Conservation (phyloP, 83 land plant genomes). For the Picea abies region DNA sequence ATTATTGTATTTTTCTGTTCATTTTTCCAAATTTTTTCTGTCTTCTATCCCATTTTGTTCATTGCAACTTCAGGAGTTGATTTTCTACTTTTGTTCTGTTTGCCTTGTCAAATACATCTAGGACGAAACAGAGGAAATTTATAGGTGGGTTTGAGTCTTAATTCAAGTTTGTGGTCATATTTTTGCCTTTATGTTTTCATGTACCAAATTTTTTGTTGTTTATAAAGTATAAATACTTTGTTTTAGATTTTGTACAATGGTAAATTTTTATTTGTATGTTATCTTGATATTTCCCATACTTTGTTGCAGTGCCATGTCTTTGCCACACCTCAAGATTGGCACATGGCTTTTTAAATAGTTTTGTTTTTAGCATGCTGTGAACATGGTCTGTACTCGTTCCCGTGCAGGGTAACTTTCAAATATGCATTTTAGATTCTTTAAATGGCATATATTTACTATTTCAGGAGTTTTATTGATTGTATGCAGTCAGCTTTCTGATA, state of each 20-base stretch:
- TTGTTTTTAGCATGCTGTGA: not conserved
- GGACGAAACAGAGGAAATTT: not conserved
- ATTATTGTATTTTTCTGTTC: not conserved
- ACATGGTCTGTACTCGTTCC: not conserved
- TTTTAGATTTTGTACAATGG: not conserved
- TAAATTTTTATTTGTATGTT: not conserved
- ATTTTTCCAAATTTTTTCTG: not conserved
- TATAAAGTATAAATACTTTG: not conserved
- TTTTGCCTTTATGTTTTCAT: not conserved
- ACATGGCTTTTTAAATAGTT: too few relatives aligned
- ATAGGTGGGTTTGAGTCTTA: not conserved
- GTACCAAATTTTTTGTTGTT: not conserved
- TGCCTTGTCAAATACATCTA: not conserved
- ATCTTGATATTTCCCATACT: not conserved
- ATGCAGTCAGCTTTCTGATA: not conserved
- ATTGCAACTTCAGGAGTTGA: not conserved
- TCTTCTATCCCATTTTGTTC: not conserved
- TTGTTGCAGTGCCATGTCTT: not conserved
- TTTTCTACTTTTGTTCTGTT: not conserved
- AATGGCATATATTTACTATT: not conserved
- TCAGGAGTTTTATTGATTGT: not conserved
- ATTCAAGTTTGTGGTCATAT: not conserved
- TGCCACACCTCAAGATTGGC: not conserved
- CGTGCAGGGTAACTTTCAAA: not conserved
- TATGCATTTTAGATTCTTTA: slow-evolving; percentile 2